phyloP scores from a whole-genome alignment of 768 basidiomycete genomes.

The Leccinum arenicola region DNA sequence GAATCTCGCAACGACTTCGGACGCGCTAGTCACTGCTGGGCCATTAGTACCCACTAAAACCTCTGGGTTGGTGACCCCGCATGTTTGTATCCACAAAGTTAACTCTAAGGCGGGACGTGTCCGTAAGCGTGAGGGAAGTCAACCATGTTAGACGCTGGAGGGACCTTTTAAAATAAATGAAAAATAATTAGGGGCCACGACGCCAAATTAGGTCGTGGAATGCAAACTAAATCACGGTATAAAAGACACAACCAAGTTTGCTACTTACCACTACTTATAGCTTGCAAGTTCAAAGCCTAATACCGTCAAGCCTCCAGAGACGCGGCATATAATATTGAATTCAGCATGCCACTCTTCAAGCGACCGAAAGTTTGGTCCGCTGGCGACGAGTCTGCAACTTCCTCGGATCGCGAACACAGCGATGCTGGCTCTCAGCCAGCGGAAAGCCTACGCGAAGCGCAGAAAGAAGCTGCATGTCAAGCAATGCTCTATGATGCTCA shows the following conservation, averaged over 20 bases:
- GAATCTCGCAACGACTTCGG: too few species aligned
- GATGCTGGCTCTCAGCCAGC: background rate
- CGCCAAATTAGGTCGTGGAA: background rate
- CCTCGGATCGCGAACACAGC: slow-evolving; percentile 13
- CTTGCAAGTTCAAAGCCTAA: background rate
- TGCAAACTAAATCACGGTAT: background rate
- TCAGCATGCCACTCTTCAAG: slow-evolving; percentile 33
- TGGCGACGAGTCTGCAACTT: slow-evolving; percentile 11
- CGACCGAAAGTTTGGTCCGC: slow-evolving; percentile 31
- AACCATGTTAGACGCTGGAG: too few species aligned
- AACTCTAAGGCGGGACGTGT: too few species aligned
- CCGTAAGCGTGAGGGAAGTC: too few species aligned
- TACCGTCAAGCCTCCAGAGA: background rate
- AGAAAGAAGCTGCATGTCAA: slow-evolving; percentile 24
- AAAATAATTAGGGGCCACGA: too few species aligned
- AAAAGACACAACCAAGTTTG: background rate
- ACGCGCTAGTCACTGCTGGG: too few species aligned
- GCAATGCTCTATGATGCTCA: slow-evolving; percentile 25
- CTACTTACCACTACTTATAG: background rate
- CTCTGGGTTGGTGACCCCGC: too few species aligned
- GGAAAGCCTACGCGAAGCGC: slow-evolving; percentile 10
- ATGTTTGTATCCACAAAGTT: too few species aligned
- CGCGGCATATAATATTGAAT: background rate
- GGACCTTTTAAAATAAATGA: too few species aligned
- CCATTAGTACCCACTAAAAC: too few species aligned